Percentiles rank a stretch among this genome's conserved stretches.
Conservation (phyloP, 495 filamentous ascomycete genomes). For the Paragyromitra xinjiangensis region DNA sequence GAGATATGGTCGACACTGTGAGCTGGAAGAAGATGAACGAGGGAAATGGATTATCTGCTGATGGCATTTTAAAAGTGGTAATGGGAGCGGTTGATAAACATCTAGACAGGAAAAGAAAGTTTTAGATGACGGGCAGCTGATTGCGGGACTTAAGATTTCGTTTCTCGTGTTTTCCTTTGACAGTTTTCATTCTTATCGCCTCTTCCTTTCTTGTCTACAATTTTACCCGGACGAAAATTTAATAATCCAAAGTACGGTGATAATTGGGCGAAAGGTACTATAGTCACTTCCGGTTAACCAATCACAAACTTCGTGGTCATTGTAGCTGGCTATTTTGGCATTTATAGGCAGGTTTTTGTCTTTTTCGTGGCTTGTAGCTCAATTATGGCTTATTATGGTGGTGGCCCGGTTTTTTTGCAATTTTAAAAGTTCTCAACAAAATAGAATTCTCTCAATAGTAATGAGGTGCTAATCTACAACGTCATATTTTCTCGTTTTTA, state of each 20-base stretch:
- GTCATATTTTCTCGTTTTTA: too few species aligned
- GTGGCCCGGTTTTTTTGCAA: neutral
- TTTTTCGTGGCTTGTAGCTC: neutral
- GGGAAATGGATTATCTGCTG: conserved; percentile 64
- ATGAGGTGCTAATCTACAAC: too few species aligned
- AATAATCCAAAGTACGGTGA: neutral
- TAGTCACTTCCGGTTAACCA: too few species aligned
- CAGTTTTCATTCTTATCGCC: neutral
- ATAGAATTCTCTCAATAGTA: neutral
- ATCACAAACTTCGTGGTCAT: neutral
- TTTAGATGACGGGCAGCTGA: conserved; percentile 6
- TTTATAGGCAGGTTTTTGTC: neutral
- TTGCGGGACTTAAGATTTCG: neutral
- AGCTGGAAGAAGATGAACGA: conserved; percentile 68
- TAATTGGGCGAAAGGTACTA: neutral
- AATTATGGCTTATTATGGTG: neutral
- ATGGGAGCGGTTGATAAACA: conserved; percentile 75
- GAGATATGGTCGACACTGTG: conserved; percentile 96
- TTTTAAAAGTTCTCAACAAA: neutral
- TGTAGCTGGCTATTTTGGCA: neutral
- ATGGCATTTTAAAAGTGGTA: conserved; percentile 84
- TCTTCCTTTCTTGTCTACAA: neutral
- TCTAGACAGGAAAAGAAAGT: conserved; percentile 63
- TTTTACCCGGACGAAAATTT: neutral
- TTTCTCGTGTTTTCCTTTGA: neutral